Conservation (phyloP, 177 flowering plant genomes). For the Tripterygium wilfordii region DNA sequence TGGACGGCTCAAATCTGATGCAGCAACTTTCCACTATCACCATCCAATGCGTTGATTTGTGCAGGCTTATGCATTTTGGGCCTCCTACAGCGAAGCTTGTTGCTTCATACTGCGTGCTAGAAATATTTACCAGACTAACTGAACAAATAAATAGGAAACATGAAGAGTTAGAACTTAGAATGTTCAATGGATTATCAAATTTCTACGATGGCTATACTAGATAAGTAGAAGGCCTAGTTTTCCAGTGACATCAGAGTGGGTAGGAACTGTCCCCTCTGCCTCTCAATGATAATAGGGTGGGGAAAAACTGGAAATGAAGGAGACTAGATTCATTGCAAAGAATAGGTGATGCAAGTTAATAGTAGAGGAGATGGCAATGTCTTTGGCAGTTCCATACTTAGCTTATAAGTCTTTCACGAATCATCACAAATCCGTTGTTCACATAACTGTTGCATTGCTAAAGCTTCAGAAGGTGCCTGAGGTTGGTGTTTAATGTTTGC, state of each 20-base stretch:
- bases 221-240: slow-evolving; percentile 71
- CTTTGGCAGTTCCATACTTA: too few relatives aligned
- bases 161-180: slow-evolving; percentile 24
- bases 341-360: too few relatives aligned
- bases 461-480: slow-evolving; percentile 37
- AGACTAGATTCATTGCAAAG: slow-evolving; percentile 9
- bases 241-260: slow-evolving; percentile 58
- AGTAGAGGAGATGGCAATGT: too few relatives aligned
- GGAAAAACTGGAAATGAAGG: slow-evolving; percentile 35
- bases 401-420: too few relatives aligned
- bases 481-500: slow-evolving; percentile 66
- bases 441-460: slow-evolving; percentile 50
- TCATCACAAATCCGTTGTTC: too few relatives aligned
- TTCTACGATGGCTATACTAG: slow-evolving; percentile 50
- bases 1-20: slow-evolving; percentile 24
- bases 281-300: slow-evolving; percentile 53
- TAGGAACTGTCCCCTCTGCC: slow-evolving; percentile 56
- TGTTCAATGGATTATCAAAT: slow-evolving; percentile 35
- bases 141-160: slow-evolving; percentile 27
- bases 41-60: slow-evolving; percentile 60
- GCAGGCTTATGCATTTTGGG: slow-evolving; percentile 83
- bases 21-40: slow-evolving; percentile 31
- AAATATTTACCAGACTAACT: slow-evolving; percentile 46
- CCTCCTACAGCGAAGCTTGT: slow-evolving; percentile 62
- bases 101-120: slow-evolving; percentile 72